phyloP scores from a whole-genome alignment of 441 rosid species.

The Macaranga tanarius region DNA sequence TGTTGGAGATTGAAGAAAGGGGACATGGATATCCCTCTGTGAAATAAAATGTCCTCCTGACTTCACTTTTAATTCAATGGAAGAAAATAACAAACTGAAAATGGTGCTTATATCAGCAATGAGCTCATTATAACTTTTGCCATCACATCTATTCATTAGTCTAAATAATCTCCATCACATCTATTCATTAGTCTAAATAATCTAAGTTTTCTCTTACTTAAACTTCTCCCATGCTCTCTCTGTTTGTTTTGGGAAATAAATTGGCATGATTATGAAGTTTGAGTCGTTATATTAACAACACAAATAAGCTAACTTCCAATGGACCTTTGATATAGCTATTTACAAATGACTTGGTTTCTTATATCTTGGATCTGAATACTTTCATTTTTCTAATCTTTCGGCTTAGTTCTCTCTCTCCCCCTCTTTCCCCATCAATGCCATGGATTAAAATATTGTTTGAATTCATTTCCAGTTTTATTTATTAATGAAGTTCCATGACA shows the following conservation, averaged over 20 bases:
- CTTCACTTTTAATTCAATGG: background rate
- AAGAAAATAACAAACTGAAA: too few relatives aligned
- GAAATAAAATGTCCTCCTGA: background rate
- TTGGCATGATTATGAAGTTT: background rate
- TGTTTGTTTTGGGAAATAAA: too few relatives aligned
- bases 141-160: too few relatives aligned
- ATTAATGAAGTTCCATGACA: conserved; percentile 18
- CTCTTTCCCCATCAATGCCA: background rate
- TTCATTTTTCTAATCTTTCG: background rate
- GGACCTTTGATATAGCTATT: background rate
- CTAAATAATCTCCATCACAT: too few relatives aligned
- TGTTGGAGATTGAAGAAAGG: background rate
- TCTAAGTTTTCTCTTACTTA: too few relatives aligned
- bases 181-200: too few relatives aligned
- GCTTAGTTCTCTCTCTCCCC: too few relatives aligned
- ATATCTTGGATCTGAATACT: too few relatives aligned
- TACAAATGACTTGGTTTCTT: background rate
- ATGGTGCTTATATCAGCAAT: too few relatives aligned
- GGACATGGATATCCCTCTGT: background rate
- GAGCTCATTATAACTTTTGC: too few relatives aligned
- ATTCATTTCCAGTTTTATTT: background rate
- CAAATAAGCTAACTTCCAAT: background rate
- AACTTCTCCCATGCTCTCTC: too few relatives aligned
- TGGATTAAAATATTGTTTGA: background rate
- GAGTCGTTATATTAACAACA: conserved; percentile 3